phyloP scores from a whole-genome alignment of 2,329 filamentous ascomycete genomes.

The Pseudonectria foliicola region DNA sequence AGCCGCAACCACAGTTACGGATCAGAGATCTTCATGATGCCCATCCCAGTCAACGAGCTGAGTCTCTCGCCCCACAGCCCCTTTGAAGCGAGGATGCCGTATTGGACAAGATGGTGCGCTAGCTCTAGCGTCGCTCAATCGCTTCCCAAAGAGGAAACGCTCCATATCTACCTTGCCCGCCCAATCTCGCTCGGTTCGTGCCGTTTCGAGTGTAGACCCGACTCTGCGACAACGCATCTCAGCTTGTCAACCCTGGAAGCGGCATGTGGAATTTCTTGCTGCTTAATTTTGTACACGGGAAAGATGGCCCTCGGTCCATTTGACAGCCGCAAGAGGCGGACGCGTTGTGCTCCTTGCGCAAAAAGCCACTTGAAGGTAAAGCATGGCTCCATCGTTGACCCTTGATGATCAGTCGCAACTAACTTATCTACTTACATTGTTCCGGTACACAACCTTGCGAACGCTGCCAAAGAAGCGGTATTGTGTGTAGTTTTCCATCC shows the following conservation, averaged over 20 bases:
- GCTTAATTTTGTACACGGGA: background rate
- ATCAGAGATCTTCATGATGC: background rate
- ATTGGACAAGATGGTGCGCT: conserved; percentile 1
- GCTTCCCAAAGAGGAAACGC: conserved; percentile 12
- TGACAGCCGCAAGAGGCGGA: conserved; percentile 25
- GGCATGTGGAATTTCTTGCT: background rate
- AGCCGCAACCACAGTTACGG: too few relatives aligned
- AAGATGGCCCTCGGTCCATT: conserved; percentile 27
- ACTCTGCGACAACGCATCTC: background rate
- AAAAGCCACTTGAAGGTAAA: conserved; percentile 28
- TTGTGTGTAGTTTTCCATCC: conserved; percentile 16
- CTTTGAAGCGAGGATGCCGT: too few relatives aligned
- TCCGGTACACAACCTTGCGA: conserved; percentile 25
- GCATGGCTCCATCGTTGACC: too few relatives aligned
- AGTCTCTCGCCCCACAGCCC: conserved; percentile 1
- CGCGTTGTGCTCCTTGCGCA: conserved; percentile 24
- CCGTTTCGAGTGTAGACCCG: conserved; percentile 12
- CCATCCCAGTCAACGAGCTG: conserved; percentile 6
- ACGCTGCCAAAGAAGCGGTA: conserved; percentile 20
- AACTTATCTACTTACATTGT: conserved; percentile 16
- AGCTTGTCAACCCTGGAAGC: background rate
- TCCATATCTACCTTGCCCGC: background rate
- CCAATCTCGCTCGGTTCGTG: conserved; percentile 12
- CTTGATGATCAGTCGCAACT: background rate
- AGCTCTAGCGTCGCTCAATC: conserved; percentile 16